Base-by-base conservation (phyloP, 2,329 filamentous ascomycete genomes). In the Elsinoe necatrix region DNA sequence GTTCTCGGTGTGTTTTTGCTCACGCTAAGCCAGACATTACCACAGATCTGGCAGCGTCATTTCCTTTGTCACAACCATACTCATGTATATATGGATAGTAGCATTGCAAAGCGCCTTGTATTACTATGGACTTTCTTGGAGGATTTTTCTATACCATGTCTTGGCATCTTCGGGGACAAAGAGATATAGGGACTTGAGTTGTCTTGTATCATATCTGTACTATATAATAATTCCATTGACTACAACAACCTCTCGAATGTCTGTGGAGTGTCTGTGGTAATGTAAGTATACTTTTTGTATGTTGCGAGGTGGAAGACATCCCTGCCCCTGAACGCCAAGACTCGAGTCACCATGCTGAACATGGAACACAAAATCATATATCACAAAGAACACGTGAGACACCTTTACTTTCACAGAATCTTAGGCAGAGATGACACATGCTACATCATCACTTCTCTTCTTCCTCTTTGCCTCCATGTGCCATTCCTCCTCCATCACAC, bases 31-130 rank as follows among this genome's bases (percentile, higher is more conserved):
- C 45, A 18, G 16, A 18, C 45, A 14, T 16, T 14, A 14, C 6
- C 45, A 50, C 23, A 11, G 16, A 50, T 7, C 25, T 20, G 21
- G 8, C 35, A 20, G 20, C 29, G 20, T 9, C 29, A 18, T 39
- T 54, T 54, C 50, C 31, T 54, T 54, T 54, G 50, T 54, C 31
- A 54, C 7, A 54, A 27, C 31, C 20, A 54, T 54, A 54, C 45
- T 37, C 31, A 37, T 54, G 50, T 54, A 54, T 27, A 54, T 54
- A 54, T 54, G 34, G 50, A 54, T 31, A 50, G 45, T 3, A 34
- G 45, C 45, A 50, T 34, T 21, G 25, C 25, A 21, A 25, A 50
- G 27, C 27, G 45, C 34, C 45, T 50, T 50, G 41, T 45, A 45
- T 18, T 20, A 45, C 41, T 45, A 45, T 18, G n/a, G n/a, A 9